A percentile compares a stretch with the other conserved stretches of the same genome.
phyloP scores from a whole-genome alignment of 1,139 yeast species.

The Geotrichum australiense region DNA sequence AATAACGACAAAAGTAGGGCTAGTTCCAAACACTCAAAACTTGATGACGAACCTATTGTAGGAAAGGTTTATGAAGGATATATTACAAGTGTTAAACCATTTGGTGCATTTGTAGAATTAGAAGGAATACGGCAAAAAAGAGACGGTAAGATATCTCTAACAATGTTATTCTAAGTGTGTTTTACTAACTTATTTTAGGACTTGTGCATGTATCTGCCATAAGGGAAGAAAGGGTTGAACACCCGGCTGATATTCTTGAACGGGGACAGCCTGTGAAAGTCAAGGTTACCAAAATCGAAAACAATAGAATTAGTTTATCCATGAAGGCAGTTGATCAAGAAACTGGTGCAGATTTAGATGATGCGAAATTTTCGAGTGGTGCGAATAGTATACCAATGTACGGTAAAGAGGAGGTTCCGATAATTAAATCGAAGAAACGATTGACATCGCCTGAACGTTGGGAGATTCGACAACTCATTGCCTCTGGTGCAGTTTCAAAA shows the following conservation, averaged over 20 bases:
- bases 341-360: conserved; percentile 46
- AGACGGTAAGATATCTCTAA: conserved; percentile 40
- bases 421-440: conserved; percentile 34
- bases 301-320: conserved; percentile 47
- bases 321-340: conserved; percentile 72
- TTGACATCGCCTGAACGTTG: conserved; percentile 83
- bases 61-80: conserved; percentile 52
- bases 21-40: conserved; percentile 15
- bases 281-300: conserved; percentile 46
- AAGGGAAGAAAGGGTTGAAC: conserved; percentile 43
- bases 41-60: conserved; percentile 34
- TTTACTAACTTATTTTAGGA: conserved; percentile 18
- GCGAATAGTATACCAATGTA: conserved; percentile 18
- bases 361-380: conserved; percentile 18
- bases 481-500: conserved; percentile 67
- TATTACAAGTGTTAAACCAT: conserved; percentile 53
- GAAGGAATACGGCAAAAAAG: conserved; percentile 34
- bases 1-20: conserved; percentile 1
- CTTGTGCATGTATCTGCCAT: conserved; percentile 74
- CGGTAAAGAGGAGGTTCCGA: conserved; percentile 7
- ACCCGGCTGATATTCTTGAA: conserved; percentile 53
- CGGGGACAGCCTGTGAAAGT: conserved; percentile 61
- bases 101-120: conserved; percentile 71
- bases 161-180: not conserved
- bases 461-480: conserved; percentile 78